These are phyloP conservation scores for Kluyveromyces sp. DNA, from an alignment of 1,139 yeast species.

Conservation along the genomic window DNA sequence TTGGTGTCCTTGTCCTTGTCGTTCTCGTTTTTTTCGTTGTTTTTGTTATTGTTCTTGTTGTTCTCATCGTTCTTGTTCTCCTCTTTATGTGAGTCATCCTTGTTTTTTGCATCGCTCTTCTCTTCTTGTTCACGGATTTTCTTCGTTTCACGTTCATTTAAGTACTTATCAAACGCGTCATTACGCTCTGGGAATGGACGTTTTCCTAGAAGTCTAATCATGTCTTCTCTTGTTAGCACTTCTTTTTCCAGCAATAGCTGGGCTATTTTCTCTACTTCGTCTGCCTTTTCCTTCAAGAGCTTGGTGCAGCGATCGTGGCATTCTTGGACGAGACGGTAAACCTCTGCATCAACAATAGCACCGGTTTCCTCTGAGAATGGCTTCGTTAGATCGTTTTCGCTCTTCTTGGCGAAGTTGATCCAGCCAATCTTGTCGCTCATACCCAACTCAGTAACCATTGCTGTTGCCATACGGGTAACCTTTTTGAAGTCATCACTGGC, in stretches of 20 bases:
- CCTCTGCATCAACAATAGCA: slow-evolving; percentile 56
- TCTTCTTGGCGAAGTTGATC: slow-evolving; percentile 42
- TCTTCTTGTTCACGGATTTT: slow-evolving; percentile 11
- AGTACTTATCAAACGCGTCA: slow-evolving; percentile 73
- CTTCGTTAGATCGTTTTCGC: slow-evolving; percentile 53
- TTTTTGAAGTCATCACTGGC: slow-evolving; percentile 78
- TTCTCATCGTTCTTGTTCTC: not conserved
- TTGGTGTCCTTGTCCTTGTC: not conserved
- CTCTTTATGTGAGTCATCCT: not conserved
- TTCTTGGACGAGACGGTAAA: slow-evolving; percentile 52
- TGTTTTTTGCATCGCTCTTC: not conserved
- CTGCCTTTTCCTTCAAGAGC: slow-evolving; percentile 49
- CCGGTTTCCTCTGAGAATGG: slow-evolving; percentile 68
- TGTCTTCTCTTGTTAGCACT: slow-evolving; percentile 73
- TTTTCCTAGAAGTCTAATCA: slow-evolving; percentile 65
- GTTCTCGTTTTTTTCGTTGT: not conserved
- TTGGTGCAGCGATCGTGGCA: slow-evolving; percentile 45
- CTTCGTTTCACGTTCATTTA: slow-evolving; percentile 36
- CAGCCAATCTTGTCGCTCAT: slow-evolving; percentile 68
- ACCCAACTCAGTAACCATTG: slow-evolving; percentile 69
- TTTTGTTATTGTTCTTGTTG: not conserved
- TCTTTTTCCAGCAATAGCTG: slow-evolving; percentile 60
- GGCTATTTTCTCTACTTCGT: slow-evolving; percentile 61
- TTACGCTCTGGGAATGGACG: slow-evolving; percentile 72
- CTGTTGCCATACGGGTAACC: slow-evolving; percentile 68